Conservation (phyloP, 306 rosid species). For the Acacia melanoxylon region DNA sequence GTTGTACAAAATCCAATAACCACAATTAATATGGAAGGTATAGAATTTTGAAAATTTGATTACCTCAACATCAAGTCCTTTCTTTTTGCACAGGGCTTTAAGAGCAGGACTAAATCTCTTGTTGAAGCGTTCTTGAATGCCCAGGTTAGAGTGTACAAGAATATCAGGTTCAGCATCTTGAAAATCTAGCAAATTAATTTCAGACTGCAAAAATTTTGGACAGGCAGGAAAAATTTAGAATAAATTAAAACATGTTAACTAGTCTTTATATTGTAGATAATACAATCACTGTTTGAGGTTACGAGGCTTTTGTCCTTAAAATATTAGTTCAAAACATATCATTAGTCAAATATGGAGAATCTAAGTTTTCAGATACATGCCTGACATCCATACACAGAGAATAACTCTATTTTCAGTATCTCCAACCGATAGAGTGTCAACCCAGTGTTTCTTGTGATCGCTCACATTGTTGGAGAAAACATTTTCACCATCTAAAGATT, state of each 20-base stretch:
- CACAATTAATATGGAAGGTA: slow-evolving; percentile 11
- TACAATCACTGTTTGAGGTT: not conserved
- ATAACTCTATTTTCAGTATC: slow-evolving; percentile 72
- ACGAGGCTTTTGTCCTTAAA: not conserved
- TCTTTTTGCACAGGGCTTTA: slow-evolving; percentile 87
- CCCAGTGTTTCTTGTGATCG: slow-evolving; percentile 40
- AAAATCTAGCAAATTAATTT: slow-evolving; percentile 64
- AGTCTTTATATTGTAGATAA: slow-evolving; percentile 14
- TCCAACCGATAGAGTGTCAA: slow-evolving; percentile 73
- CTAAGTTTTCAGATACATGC: slow-evolving; percentile 54
- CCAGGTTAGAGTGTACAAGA: slow-evolving; percentile 57
- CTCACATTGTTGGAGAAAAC: slow-evolving; percentile 36
- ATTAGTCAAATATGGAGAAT: slow-evolving; percentile 5
- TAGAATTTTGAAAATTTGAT: slow-evolving; percentile 18
- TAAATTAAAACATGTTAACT: not conserved
- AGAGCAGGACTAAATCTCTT: slow-evolving; percentile 59
- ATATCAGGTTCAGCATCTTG: slow-evolving; percentile 88
- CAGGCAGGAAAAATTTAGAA: slow-evolving; percentile 19
- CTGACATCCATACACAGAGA: slow-evolving; percentile 87
- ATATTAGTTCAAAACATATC: not conserved
- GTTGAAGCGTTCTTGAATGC: slow-evolving; percentile 59
- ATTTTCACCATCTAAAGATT: slow-evolving; percentile 50
- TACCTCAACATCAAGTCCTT: slow-evolving; percentile 86
- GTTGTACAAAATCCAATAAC: slow-evolving; percentile 2
- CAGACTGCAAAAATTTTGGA: slow-evolving; percentile 61